phyloP scores from a whole-genome alignment of 2,329 filamentous ascomycete genomes.

The Didymella pomorum region DNA sequence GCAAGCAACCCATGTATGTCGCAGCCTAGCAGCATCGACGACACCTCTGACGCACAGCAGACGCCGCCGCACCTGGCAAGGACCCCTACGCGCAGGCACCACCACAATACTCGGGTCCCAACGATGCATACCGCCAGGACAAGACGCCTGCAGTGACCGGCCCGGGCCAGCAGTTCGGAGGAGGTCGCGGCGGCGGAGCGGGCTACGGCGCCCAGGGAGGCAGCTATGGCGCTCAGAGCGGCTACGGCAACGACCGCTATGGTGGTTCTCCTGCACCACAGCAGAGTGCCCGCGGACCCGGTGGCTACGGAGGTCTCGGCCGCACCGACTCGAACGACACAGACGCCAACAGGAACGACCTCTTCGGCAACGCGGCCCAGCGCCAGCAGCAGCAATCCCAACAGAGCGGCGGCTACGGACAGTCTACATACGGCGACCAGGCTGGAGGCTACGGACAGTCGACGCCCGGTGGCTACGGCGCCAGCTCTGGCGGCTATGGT shows the following conservation, averaged over 20 bases:
- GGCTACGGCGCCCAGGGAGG: conserved; percentile 41
- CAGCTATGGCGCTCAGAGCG: conserved; percentile 41
- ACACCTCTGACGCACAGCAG: conserved; percentile 16
- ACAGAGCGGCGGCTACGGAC: conserved; percentile 40
- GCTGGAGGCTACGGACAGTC: conserved; percentile 33
- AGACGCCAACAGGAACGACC: conserved; percentile 67
- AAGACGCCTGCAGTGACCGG: conserved; percentile 54
- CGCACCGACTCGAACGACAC: conserved; percentile 54
- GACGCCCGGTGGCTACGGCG: conserved; percentile 32
- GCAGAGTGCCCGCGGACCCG: conserved; percentile 40
- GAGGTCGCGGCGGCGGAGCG: conserved; percentile 40
- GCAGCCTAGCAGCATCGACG: not conserved
- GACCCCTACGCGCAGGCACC: conserved; percentile 63
- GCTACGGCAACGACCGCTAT: conserved; percentile 60
- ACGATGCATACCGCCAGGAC: conserved; percentile 49
- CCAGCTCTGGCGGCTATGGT: conserved; percentile 52
- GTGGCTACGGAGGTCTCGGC: conserved; percentile 52
- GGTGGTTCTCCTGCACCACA: conserved; percentile 47
- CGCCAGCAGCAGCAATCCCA: conserved; percentile 54
- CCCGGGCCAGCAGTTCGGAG: conserved; percentile 56
- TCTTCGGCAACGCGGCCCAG: conserved; percentile 68
- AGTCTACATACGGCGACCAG: conserved; percentile 33
- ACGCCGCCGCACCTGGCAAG: conserved; percentile 53
- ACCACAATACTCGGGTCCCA: conserved; percentile 49
- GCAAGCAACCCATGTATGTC: conserved; percentile 22